A percentile compares a stretch with the other conserved stretches of the same genome.
phyloP scores from a whole-genome alignment of 805 yeast species.

The Candida pini region DNA sequence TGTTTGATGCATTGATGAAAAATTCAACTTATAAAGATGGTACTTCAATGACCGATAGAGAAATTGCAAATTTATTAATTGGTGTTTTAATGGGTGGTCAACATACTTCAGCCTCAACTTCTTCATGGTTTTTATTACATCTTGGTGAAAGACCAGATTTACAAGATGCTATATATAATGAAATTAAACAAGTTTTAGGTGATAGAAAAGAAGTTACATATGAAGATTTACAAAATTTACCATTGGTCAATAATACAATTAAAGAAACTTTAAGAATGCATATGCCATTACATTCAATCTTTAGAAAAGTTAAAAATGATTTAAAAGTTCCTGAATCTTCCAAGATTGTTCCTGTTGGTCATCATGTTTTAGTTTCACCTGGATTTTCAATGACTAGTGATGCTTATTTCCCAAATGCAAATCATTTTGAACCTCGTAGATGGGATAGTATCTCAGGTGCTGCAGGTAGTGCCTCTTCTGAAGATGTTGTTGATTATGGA shows the following conservation, averaged over 20 bases:
- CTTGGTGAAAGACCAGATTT: constrained; percentile 81
- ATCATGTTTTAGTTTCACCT: constrained; percentile 87
- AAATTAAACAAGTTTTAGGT: constrained; percentile 59
- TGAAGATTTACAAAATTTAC: constrained; percentile 78
- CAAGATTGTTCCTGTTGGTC: constrained; percentile 83
- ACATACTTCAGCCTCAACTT: constrained; percentile 94
- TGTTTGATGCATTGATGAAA: constrained; percentile 82
- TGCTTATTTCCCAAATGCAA: constrained; percentile 72
- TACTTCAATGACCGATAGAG: constrained; percentile 86
- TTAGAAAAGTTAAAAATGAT: constrained; percentile 81
- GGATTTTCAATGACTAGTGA: constrained; percentile 82
- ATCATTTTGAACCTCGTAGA: constrained; percentile 74
- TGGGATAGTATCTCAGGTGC: constrained; percentile 49
- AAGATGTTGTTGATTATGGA: constrained; percentile 75
- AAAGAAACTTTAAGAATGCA: constrained; percentile 95
- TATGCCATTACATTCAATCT: constrained; percentile 92
- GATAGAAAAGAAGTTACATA: constrained; percentile 60
- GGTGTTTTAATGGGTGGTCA: constrained; percentile 99
- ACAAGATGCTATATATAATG: constrained; percentile 75
- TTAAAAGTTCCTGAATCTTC: constrained; percentile 73
- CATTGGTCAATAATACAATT: constrained; percentile 74
- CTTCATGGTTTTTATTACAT: constrained; percentile 91
- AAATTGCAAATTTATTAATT: constrained; percentile 87
- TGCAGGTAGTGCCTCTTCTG: constrained; percentile 34
- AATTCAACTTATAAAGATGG: constrained; percentile 90